Percentiles rank a stretch among this genome's conserved stretches.
Conservation (phyloP, 2,329 filamentous ascomycete genomes). For the Fusarium sp. region DNA sequence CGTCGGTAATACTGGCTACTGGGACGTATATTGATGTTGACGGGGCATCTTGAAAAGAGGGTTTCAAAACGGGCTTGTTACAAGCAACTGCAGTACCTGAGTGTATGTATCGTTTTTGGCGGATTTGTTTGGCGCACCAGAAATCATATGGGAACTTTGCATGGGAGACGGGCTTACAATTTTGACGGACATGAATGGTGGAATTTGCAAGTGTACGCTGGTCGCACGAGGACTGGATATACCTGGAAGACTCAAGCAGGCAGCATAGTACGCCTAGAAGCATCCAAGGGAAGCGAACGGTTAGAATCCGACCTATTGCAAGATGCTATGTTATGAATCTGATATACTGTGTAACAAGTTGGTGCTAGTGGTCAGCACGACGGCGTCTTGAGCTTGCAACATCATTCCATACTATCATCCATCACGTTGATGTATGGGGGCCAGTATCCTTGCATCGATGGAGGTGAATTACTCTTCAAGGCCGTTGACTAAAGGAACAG, state of each 20-base stretch:
- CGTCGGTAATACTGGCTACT: constrained; percentile 5
- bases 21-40: constrained; percentile 1
- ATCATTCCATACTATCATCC: background rate
- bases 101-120: constrained; percentile 8
- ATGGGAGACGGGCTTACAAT: constrained; percentile 9
- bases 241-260: constrained; percentile 28
- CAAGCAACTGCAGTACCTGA: background rate
- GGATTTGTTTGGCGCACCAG: constrained; percentile 27
- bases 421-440: background rate
- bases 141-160: constrained; percentile 6
- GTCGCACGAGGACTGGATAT: constrained; percentile 37
- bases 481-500: background rate
- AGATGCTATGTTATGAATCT: background rate
- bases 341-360: background rate
- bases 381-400: background rate
- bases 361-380: background rate
- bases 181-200: constrained; percentile 15
- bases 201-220: constrained; percentile 34
- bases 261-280: constrained; percentile 28
- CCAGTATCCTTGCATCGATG: background rate
- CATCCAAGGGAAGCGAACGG: constrained; percentile 21
- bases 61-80: background rate
- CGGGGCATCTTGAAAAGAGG: constrained; percentile 10
- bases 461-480: background rate
- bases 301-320: constrained; percentile 3